A percentile compares a stretch with the other conserved stretches of the same genome.
phyloP scores from a whole-genome alignment of 345 rosid genomes.

The Gossypium sturtianum region DNA sequence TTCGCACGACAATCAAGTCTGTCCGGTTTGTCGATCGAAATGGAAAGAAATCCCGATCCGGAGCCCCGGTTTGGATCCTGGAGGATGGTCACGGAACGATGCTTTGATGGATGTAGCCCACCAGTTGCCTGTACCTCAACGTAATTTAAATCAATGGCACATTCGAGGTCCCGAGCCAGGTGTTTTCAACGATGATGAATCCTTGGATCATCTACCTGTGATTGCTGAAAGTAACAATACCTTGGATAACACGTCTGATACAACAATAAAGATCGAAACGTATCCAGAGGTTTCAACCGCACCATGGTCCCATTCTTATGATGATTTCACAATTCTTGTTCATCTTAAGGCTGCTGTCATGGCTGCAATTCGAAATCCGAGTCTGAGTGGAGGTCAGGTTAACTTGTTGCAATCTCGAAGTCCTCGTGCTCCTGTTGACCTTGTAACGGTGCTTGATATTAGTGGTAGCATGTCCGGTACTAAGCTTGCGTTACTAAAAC shows the following conservation, averaged over 20 bases:
- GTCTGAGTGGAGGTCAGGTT: conserved; percentile 23
- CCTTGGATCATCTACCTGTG: conserved; percentile 45
- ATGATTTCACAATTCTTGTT: conserved; percentile 64
- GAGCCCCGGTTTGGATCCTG: conserved; percentile 47
- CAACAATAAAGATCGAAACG: conserved; percentile 49
- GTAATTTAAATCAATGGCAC: conserved; percentile 47
- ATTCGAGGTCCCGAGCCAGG: conserved; percentile 63
- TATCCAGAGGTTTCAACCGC: conserved; percentile 75
- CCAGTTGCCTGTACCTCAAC: conserved; percentile 48
- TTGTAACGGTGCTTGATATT: conserved; percentile 87
- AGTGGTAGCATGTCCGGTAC: conserved; percentile 99
- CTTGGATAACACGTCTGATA: conserved; percentile 24
- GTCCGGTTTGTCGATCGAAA: conserved; percentile 85
- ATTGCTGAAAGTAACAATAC: conserved; percentile 27
- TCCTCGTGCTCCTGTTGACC: conserved; percentile 77
- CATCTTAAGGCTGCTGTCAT: conserved; percentile 71
- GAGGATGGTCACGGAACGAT: conserved; percentile 47
- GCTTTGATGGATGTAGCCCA: conserved; percentile 48
- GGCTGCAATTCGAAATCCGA: conserved; percentile 23
- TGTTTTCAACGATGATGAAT: conserved; percentile 68
- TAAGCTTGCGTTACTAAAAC: conserved; percentile 85
- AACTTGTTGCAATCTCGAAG: conserved; percentile 34
- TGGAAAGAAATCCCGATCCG: conserved; percentile 93
- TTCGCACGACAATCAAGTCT: conserved; percentile 78
- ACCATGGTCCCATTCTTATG: conserved; percentile 39